Conservation (phyloP, 2,329 filamentous ascomycete species). For the Fusarium circinatum region DNA sequence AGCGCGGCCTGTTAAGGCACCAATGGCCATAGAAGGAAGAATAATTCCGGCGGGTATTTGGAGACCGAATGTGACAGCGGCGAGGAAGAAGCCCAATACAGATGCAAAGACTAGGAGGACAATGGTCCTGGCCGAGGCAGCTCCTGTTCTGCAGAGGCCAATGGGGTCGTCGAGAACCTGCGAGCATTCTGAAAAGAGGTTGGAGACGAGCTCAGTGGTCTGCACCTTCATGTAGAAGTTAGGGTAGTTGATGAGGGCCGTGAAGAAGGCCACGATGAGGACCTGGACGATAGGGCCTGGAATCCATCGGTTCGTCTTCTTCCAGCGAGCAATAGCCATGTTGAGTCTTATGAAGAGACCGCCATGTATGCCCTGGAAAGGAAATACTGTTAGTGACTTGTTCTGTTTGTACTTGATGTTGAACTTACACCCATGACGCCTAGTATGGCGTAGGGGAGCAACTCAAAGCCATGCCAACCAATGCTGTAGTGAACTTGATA, state of each 20-base stretch:
- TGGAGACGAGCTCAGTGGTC: constrained; percentile 88
- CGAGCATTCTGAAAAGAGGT: constrained; percentile 90
- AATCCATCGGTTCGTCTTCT: constrained; percentile 72
- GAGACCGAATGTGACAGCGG: constrained; percentile 89
- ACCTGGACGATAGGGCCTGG: constrained; percentile 84
- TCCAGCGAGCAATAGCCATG: constrained; percentile 85
- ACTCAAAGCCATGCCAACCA: constrained; percentile 94
- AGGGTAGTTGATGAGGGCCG: constrained; percentile 91
- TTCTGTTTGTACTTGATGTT: neutral
- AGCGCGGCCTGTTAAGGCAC: constrained; percentile 88
- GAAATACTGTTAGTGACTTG: constrained; percentile 16
- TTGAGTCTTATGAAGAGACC: constrained; percentile 95
- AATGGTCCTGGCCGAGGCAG: constrained; percentile 83
- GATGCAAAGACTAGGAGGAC: constrained; percentile 85
- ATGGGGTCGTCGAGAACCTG: constrained; percentile 85
- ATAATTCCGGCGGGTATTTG: constrained; percentile 96
- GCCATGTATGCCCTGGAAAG: constrained; percentile 80
- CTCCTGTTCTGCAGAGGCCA: constrained; percentile 88
- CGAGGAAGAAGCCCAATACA: constrained; percentile 83
- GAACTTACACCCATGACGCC: constrained; percentile 78
- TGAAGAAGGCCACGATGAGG: constrained; percentile 79
- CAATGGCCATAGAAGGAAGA: constrained; percentile 94
- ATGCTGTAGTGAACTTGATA: constrained; percentile 95
- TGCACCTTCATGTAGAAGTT: constrained; percentile 97
- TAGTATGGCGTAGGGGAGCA: constrained; percentile 86